These are phyloP conservation scores for Lentinula lateritia DNA, from an alignment of 768 basidiomycete species.

Conservation along the genomic window DNA sequence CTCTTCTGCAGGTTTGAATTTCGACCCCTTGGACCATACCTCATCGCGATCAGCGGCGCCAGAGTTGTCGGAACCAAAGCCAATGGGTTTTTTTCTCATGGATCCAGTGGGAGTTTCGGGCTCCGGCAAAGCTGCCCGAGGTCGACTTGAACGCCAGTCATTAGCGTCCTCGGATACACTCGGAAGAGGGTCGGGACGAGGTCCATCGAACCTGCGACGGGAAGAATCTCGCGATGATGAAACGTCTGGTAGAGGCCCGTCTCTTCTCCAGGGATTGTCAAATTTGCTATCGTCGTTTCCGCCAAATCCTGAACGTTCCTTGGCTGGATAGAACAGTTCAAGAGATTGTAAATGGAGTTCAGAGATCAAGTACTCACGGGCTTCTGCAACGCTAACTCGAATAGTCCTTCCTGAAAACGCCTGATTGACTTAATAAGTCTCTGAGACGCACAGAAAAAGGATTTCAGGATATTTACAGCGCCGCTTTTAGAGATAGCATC, in stretches of 20 bases:
- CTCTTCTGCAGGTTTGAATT: conserved; percentile 56
- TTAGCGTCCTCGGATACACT: conserved; percentile 53
- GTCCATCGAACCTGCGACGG: conserved; percentile 63
- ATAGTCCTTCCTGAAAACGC: conserved; percentile 73
- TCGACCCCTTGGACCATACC: conserved; percentile 69
- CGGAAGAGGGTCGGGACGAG: conserved; percentile 33
- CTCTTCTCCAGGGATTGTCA: conserved; percentile 79
- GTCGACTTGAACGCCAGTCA: conserved; percentile 68
- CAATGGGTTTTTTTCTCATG: conserved; percentile 53
- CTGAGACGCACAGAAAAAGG: neutral
- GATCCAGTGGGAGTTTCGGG: conserved; percentile 36
- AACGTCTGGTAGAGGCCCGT: conserved; percentile 75
- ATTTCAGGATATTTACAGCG: conserved; percentile 39
- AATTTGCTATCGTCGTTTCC: conserved; percentile 77
- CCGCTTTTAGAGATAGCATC: conserved; percentile 72
- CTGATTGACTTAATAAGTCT: conserved; percentile 25
- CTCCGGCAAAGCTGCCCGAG: conserved; percentile 25
- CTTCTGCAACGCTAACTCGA: conserved; percentile 92
- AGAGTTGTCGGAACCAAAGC: conserved; percentile 40
- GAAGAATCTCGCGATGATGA: conserved; percentile 58
- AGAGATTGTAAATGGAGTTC: neutral
- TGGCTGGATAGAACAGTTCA: conserved; percentile 44
- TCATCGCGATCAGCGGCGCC: conserved; percentile 75
- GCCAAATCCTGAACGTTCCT: conserved; percentile 61
- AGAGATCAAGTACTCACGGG: conserved; percentile 58